These are phyloP conservation scores for Prunus davidiana DNA, from an alignment of 306 rosid species.

Conservation along the genomic window DNA sequence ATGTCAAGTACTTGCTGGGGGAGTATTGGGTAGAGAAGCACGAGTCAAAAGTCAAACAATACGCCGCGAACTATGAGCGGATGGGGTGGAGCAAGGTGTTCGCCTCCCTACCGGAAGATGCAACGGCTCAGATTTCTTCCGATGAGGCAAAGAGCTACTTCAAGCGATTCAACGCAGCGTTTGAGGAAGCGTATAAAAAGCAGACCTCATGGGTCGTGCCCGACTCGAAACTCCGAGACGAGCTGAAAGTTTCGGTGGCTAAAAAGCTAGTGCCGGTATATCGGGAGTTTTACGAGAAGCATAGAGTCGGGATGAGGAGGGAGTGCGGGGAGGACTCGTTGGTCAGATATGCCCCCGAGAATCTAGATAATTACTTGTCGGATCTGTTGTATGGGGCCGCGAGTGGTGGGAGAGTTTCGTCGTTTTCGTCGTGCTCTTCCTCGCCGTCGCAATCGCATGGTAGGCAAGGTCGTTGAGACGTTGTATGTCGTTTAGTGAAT, in stretches of 20 bases:
- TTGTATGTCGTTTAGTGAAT: conserved; percentile 2
- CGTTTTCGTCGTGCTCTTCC: conserved; percentile 24
- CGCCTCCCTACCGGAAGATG: conserved; percentile 48
- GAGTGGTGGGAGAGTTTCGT: conserved; percentile 35
- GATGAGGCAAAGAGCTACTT: conserved; percentile 42
- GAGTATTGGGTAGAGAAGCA: conserved; percentile 61
- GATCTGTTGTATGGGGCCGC: conserved; percentile 48
- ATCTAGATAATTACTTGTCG: conserved; percentile 48
- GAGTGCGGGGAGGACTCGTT: conserved; percentile 27
- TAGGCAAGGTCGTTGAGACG: conserved; percentile 17
- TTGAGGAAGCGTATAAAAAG: conserved; percentile 45
- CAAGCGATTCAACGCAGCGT: conserved; percentile 36
- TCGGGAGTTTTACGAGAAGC: conserved; percentile 29
- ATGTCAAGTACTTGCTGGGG: conserved; percentile 48
- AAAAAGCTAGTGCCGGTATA: conserved; percentile 39
- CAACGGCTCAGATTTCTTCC: conserved; percentile 43
- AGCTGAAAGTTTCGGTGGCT: conserved; percentile 43
- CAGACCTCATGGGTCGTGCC: conserved; percentile 64
- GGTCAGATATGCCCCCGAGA: conserved; percentile 43
- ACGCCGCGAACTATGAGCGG: conserved; percentile 64
- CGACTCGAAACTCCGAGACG: conserved; percentile 59
- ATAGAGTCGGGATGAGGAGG: conserved; percentile 27
- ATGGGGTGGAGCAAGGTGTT: conserved; percentile 73
- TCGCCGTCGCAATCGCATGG: conserved; percentile 23
- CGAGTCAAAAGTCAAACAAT: conserved; percentile 66